Percentiles rank a stretch among this genome's conserved stretches.
These are phyloP conservation scores for Pseudocercospora vitis DNA, from an alignment of 2,329 filamentous ascomycete genomes.

Conservation along the genomic window DNA sequence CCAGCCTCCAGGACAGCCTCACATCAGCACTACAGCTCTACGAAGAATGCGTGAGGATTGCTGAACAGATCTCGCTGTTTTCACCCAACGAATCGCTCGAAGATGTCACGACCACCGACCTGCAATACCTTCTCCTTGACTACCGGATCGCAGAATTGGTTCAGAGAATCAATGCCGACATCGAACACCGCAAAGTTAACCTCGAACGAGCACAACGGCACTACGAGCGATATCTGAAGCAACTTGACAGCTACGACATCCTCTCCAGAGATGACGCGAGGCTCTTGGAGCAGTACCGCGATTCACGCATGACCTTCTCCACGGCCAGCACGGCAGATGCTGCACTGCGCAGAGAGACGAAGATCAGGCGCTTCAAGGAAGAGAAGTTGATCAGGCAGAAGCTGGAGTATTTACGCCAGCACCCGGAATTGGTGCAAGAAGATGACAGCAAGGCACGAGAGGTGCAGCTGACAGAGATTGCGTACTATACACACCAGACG, in stretches of 20 bases:
- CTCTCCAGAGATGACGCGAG: constrained; percentile 64
- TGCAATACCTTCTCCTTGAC: constrained; percentile 78
- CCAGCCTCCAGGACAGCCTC: constrained; percentile 67
- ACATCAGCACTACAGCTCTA: constrained; percentile 68
- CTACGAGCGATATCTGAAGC: constrained; percentile 76
- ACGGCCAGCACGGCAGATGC: constrained; percentile 67
- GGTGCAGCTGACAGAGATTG: constrained; percentile 73
- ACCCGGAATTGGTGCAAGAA: constrained; percentile 62
- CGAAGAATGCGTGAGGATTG: constrained; percentile 68
- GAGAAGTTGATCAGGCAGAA: constrained; percentile 84
- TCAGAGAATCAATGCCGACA: constrained; percentile 60
- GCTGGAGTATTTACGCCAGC: constrained; percentile 67
- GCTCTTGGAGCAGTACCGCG: constrained; percentile 70
- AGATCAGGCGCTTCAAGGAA: constrained; percentile 79
- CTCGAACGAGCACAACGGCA: constrained; percentile 65
- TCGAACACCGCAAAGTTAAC: constrained; percentile 59
- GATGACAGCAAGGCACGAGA: constrained; percentile 84
- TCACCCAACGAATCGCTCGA: constrained; percentile 87
- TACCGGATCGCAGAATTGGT: constrained; percentile 78
- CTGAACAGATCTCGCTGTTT: constrained; percentile 75
- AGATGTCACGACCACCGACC: constrained; percentile 78
- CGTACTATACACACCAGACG: constrained; percentile 71
- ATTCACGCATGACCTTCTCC: constrained; percentile 70
- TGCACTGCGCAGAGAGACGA: constrained; percentile 71
- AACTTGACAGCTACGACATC: constrained; percentile 76